phyloP scores from a whole-genome alignment of 108 stramenopile genomes.

The Nitzschia inconspicua region DNA sequence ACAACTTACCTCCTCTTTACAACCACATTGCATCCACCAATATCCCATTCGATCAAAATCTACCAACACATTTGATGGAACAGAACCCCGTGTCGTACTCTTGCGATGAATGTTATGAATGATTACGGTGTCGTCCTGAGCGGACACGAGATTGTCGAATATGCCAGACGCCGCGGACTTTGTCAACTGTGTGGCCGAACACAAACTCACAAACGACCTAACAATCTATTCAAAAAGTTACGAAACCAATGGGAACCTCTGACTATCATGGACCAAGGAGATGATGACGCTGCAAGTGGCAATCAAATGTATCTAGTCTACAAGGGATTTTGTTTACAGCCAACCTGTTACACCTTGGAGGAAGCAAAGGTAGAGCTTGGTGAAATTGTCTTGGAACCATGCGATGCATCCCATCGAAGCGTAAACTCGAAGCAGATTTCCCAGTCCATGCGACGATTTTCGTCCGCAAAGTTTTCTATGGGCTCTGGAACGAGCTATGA shows the following conservation, averaged over 20 bases:
- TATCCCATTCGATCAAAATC: too few species aligned
- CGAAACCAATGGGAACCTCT: constrained; percentile 11
- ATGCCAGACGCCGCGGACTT: background rate
- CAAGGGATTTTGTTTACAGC: constrained; percentile 29
- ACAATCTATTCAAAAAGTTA: background rate
- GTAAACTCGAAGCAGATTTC: background rate
- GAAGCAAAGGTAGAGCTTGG: constrained; percentile 12
- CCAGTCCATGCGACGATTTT: too few species aligned
- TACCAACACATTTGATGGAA: too few species aligned
- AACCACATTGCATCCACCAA: too few species aligned
- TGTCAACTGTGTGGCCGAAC: constrained; percentile 17
- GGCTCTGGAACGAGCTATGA: background rate
- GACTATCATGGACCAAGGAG: background rate
- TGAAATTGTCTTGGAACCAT: too few species aligned
- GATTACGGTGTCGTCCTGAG: background rate
- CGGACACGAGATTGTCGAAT: constrained; percentile 1
- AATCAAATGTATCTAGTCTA: constrained; percentile 19
- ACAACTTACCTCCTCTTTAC: too few species aligned
- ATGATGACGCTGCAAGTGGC: background rate
- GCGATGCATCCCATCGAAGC: too few species aligned
- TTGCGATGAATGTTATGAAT: constrained; percentile 11
- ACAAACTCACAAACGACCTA: constrained; percentile 3
- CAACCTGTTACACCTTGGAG: constrained; percentile 23
- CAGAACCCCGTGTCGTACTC: too few species aligned
- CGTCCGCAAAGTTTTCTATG: background rate